Percentiles rank a stretch among this genome's conserved stretches.
phyloP scores from a whole-genome alignment of 2,329 filamentous ascomycete genomes.

The Lanzia echinophila region DNA sequence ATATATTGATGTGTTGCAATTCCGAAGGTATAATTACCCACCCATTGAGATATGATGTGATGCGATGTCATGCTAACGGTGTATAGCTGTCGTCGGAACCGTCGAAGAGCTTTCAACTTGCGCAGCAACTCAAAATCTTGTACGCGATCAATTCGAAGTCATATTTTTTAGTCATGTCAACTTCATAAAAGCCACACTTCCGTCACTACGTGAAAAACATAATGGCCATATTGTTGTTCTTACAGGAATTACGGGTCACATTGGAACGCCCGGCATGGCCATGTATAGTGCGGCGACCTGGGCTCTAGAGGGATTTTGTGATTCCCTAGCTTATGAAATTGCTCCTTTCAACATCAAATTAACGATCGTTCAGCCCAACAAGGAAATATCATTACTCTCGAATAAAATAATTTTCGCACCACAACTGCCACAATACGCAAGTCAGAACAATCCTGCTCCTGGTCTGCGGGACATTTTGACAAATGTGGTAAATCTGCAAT shows the following conservation, averaged over 20 bases:
- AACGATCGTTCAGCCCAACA: conserved; percentile 91
- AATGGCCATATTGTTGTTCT: conserved; percentile 87
- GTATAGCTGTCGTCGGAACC: conserved; percentile 72
- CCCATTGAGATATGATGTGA: conserved; percentile 7
- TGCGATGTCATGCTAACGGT: neutral
- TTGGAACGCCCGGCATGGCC: conserved; percentile 84
- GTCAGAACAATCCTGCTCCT: conserved; percentile 66
- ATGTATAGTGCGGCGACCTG: conserved; percentile 91
- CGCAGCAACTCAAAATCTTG: conserved; percentile 65
- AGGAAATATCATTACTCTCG: conserved; percentile 82
- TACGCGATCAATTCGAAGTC: conserved; percentile 86
- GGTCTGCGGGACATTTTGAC: conserved; percentile 77
- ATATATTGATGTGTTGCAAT: conserved; percentile 84
- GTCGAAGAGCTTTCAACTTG: conserved; percentile 82
- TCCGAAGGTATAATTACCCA: conserved; percentile 58
- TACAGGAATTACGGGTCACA: conserved; percentile 83
- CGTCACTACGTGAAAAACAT: conserved; percentile 69
- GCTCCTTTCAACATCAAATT: conserved; percentile 95
- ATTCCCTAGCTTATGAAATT: conserved; percentile 91
- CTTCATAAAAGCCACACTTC: conserved; percentile 83
- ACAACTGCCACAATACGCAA: conserved; percentile 62
- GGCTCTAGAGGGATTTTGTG: conserved; percentile 93
- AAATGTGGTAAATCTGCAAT: conserved; percentile 70
- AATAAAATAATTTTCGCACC: conserved; percentile 83
- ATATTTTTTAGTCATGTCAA: conserved; percentile 96